A percentile compares a stretch with the other conserved stretches of the same genome.
Conservation (phyloP, 2,329 filamentous ascomycete species). For the Fusarium subglutinans region DNA sequence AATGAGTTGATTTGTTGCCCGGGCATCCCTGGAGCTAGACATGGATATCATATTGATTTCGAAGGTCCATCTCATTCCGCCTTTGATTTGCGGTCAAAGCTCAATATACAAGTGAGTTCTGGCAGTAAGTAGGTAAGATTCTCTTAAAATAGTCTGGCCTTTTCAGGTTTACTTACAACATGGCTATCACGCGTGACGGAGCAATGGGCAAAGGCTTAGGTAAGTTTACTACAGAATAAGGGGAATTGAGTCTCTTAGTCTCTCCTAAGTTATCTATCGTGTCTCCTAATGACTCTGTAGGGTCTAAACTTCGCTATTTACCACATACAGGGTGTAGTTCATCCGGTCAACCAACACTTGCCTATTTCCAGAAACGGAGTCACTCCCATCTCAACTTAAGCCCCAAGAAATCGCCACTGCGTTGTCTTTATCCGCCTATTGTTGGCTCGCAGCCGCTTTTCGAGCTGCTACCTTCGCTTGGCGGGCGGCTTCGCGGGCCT, state of each 20-base stretch:
- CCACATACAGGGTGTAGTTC: neutral
- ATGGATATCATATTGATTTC: too few species aligned
- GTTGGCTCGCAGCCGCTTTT: accelerated
- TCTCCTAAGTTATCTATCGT: neutral
- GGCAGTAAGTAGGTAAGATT: accelerated
- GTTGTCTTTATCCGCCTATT: accelerated
- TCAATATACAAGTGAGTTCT: neutral
- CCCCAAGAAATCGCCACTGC: accelerated
- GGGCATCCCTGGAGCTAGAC: too few species aligned
- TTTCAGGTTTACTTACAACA: neutral
- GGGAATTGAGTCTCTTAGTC: accelerated
- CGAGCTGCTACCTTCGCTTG: neutral
- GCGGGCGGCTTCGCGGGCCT: accelerated
- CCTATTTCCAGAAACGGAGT: accelerated
- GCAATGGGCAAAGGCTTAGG: accelerated
- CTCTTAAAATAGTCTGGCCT: accelerated
- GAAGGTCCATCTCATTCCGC: accelerated
- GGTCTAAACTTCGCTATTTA: neutral
- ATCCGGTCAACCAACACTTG: neutral
- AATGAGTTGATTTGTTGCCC: accelerated
- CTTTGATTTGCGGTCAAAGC: neutral
- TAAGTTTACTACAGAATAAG: accelerated
- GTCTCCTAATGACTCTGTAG: accelerated
- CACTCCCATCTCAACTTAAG: accelerated
- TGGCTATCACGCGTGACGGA: neutral